These are phyloP conservation scores for Kandelia obovata DNA, from an alignment of 345 rosid species.

Conservation along the genomic window DNA sequence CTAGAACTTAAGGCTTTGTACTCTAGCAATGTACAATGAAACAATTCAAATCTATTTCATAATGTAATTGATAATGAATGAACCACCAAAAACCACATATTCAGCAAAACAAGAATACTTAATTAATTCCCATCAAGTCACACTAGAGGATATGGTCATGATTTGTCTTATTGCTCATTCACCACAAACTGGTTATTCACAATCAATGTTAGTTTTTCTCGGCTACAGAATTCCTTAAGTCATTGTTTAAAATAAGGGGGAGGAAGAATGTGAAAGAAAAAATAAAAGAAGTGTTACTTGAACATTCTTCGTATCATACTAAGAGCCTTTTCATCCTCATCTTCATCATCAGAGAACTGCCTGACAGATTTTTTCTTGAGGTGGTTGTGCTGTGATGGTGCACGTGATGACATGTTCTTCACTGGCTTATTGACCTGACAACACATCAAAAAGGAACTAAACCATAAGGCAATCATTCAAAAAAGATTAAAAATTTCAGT, in stretches of 20 bases:
- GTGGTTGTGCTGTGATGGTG: slow-evolving; percentile 25
- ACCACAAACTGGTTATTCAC: too few species aligned
- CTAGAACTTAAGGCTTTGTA: background rate
- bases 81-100: too few species aligned
- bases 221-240: background rate
- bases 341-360: slow-evolving; percentile 22
- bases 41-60: too few species aligned
- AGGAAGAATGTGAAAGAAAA: background rate
- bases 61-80: too few species aligned
- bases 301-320: slow-evolving; percentile 52
- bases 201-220: too few species aligned
- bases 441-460: slow-evolving; percentile 6
- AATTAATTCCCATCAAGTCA: too few species aligned
- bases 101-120: too few species aligned
- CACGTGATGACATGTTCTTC: slow-evolving; percentile 35
- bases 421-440: slow-evolving; percentile 31
- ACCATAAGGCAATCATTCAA: background rate
- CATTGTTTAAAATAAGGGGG: background rate
- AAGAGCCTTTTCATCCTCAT: slow-evolving; percentile 40
- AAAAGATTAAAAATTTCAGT: background rate
- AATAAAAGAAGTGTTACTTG: background rate
- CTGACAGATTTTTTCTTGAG: slow-evolving; percentile 48
- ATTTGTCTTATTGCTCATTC: too few species aligned
- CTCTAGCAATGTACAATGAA: background rate
- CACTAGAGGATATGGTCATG: too few species aligned